A percentile compares a stretch with the other conserved stretches of the same genome.
These are phyloP conservation scores for Ensete glaucum DNA, from an alignment of 176 grass and related monocot genomes.

Conservation along the genomic window DNA sequence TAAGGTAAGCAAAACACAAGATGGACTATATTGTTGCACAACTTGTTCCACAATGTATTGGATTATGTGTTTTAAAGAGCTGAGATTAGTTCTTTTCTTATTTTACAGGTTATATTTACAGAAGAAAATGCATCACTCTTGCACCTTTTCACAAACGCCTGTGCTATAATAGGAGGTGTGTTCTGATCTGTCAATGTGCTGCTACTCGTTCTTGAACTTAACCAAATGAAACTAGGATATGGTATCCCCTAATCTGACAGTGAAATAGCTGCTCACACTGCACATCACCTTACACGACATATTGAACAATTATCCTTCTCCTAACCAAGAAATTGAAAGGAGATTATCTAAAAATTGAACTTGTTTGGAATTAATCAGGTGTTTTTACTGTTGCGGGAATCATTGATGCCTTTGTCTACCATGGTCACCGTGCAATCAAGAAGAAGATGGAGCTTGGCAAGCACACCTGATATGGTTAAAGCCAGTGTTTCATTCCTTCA, in stretches of 20 bases:
- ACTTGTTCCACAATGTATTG: background rate
- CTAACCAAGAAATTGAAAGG: background rate
- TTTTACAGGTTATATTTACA: slow-evolving; percentile 79
- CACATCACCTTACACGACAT: background rate
- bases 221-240: background rate
- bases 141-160: slow-evolving; percentile 93
- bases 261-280: background rate
- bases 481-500: background rate
- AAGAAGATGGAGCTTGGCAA: slow-evolving; percentile 97
- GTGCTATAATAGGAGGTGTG: slow-evolving; percentile 86
- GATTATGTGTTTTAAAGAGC: background rate
- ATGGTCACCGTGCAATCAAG: slow-evolving; percentile 87
- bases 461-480: slow-evolving; percentile 27
- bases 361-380: slow-evolving; percentile 26
- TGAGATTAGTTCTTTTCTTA: background rate
- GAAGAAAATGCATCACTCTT: slow-evolving; percentile 89
- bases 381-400: slow-evolving; percentile 89
- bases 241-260: background rate
- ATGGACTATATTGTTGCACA: background rate
- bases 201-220: background rate
- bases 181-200: background rate
- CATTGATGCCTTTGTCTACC: slow-evolving; percentile 88
- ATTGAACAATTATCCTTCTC: background rate
- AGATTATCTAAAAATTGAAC: slow-evolving; percentile 8
- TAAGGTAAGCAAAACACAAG: slow-evolving; percentile 46